Base-by-base conservation (phyloP, 352 stramenopile species). In the Phytophthora multivora region DNA sequence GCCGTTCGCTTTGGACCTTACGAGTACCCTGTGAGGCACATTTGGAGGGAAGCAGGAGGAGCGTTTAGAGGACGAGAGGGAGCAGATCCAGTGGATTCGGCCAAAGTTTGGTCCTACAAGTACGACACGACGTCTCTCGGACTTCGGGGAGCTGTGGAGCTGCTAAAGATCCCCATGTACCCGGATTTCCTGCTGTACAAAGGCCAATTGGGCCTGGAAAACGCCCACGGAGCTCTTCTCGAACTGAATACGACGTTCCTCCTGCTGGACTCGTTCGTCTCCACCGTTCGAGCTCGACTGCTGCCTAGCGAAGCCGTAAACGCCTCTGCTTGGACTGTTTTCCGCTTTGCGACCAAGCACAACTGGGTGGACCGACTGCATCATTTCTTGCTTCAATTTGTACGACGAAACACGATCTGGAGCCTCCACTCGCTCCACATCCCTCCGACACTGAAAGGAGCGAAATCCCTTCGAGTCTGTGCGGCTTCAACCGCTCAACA, bases 1-100 rank as follows among this genome's bases (percentile, higher is more conserved):
- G 51, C 45, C 0, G 55, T 73, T 12, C 65, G 43, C 16, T 87
- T 80, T 25, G 79, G 75, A 0, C 77, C 77, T 1, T 87, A 71
- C 49, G 57, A 58, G 16, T 87, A 87, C 30, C 73, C 66, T 0
- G 49, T 86, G 11, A 51, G 46, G 10, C 77, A 87, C n/a, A 66
- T 86, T 31, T 50, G 45, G 39, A 46, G 60, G 35, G 9, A 2
- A 8, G n/a, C n/a, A n/a, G 18, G 9, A 25, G 30, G 47, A 16
- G 13, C 9, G 11, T 74, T 71, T 30, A n/a, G 13, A 23, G 66
- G 48, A 23, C 54, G 51, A 12, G 45, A 73, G 41, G 70, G 59
- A 12, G 26, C 8, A 35, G 40, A 46, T 3, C 42, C 31, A 0
- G 43, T 82, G 6, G 41, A 56, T 5, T 49, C 47, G 0, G 56